Evolutionary conservation across 148 eudicot genomes (phyloP).

Genomic region (Chenopodium album): DNA sequence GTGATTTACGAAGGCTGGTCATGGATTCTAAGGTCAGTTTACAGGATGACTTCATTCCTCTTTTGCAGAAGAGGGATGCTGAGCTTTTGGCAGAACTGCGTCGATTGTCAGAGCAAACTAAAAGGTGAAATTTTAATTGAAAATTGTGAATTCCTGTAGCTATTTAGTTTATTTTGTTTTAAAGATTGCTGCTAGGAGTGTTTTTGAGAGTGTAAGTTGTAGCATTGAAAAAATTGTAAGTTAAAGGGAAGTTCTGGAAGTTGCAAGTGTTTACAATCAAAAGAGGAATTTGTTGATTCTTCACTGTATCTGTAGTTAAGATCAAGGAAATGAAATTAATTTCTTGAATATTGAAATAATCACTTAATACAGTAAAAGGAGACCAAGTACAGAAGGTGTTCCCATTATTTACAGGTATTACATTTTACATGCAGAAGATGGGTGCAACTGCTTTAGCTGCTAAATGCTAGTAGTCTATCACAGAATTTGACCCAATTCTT

Average conservation of each 20-base stretch:
- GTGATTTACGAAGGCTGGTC: constrained; percentile 49
- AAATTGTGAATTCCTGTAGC: background rate
- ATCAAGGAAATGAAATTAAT: background rate
- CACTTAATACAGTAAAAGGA: background rate
- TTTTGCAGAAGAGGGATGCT: constrained; percentile 42
- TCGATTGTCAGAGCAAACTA: constrained; percentile 37
- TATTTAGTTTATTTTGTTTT: background rate
- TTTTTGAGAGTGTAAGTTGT: background rate
- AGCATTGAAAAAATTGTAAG: background rate
- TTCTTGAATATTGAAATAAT: background rate
- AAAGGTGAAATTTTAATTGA: constrained; percentile 33
- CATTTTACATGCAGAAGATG: background rate
- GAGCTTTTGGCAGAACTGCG: constrained; percentile 53
- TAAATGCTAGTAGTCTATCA: background rate
- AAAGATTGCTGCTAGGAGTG: background rate
- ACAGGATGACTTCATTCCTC: constrained; percentile 38
- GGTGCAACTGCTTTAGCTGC: background rate
- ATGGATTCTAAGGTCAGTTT: constrained; percentile 38
- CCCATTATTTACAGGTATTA: background rate
- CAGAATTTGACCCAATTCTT: background rate
- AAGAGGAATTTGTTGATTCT: background rate
- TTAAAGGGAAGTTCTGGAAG: background rate
- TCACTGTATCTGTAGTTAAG: background rate
- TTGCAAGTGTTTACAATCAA: background rate
- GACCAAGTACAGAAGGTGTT: background rate